Conservation (phyloP, 1,284 basidiomycete species). For the Malassezia yamatoensis region DNA sequence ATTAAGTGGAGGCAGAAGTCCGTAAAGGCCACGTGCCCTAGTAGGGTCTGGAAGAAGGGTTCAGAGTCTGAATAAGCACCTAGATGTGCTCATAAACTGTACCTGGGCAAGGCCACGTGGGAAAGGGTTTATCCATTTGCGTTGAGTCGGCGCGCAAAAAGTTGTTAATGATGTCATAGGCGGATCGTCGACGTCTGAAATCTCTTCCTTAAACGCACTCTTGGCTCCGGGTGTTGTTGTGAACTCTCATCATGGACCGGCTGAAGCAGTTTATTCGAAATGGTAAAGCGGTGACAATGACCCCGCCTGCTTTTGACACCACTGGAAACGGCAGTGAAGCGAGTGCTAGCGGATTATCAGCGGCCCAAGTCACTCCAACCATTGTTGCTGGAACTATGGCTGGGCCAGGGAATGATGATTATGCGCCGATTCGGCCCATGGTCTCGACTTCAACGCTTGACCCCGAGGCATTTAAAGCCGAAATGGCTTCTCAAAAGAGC, state of each 20-base stretch:
- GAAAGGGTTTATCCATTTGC: no score
- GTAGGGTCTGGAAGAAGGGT: no score
- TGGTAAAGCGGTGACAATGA: slow-evolving; percentile 27
- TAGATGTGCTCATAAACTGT: no score
- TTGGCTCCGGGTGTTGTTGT: no score
- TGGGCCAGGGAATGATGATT: background rate
- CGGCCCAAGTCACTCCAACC: slow-evolving; percentile 8
- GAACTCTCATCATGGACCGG: slow-evolving; percentile 20
- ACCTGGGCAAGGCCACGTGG: no score
- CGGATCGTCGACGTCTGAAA: background rate
- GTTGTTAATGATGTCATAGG: background rate
- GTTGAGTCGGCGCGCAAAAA: background rate
- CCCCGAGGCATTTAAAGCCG: background rate
- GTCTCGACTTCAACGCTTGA: background rate
- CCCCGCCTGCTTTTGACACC: background rate
- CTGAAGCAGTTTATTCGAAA: slow-evolving; percentile 42
- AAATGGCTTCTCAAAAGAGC: background rate
- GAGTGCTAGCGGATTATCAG: background rate
- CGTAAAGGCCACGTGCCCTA: no score
- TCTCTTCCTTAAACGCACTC: background rate
- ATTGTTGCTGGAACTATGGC: slow-evolving; percentile 12
- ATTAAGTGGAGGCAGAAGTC: no score
- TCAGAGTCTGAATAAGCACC: no score
- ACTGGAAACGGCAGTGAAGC: background rate
- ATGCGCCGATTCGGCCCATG: background rate